phyloP scores from a whole-genome alignment of 2,329 filamentous ascomycete genomes.

The Cladosporium sp. region DNA sequence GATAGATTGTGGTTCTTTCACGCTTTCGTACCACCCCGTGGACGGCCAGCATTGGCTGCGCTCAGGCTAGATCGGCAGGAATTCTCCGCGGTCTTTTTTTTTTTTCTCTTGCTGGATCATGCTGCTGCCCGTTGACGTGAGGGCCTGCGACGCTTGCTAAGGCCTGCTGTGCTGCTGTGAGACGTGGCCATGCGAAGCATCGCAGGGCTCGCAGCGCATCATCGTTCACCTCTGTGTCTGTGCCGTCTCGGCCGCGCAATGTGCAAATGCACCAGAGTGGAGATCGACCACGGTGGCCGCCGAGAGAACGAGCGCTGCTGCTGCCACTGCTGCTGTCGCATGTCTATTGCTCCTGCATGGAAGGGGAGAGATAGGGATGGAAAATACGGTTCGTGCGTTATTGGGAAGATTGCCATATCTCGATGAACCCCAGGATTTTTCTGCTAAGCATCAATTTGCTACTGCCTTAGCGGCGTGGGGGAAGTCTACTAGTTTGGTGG shows the following conservation, averaged over 20 bases:
- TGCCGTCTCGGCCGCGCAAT: neutral
- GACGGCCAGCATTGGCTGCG: slow-evolving; percentile 1
- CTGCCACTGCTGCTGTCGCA: slow-evolving; percentile 2
- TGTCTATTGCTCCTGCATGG: slow-evolving; percentile 8
- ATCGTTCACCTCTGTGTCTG: neutral
- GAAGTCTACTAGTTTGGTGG: neutral
- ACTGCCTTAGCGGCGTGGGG: slow-evolving; percentile 7
- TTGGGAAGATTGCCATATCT: slow-evolving; percentile 3
- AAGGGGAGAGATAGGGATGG: slow-evolving; percentile 1
- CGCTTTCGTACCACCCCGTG: slow-evolving; percentile 3
- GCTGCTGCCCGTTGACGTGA: too few species aligned
- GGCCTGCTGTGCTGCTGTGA: slow-evolving; percentile 7
- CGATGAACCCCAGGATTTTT: neutral
- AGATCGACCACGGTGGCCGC: neutral
- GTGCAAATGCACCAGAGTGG: neutral
- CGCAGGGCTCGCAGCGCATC: neutral
- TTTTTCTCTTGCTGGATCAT: neutral
- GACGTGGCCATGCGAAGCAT: slow-evolving; percentile 6
- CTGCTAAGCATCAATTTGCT: slow-evolving; percentile 3
- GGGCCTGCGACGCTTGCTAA: neutral
- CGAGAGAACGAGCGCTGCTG: neutral
- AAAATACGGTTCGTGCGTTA: neutral
- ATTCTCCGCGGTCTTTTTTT: neutral
- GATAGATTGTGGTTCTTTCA: slow-evolving; percentile 6
- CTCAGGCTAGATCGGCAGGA: slow-evolving; percentile 1